A percentile compares a stretch with the other conserved stretches of the same genome.
Evolutionary conservation across 306 rosid species (phyloP).

Genomic region (Begonia masoniana): DNA sequence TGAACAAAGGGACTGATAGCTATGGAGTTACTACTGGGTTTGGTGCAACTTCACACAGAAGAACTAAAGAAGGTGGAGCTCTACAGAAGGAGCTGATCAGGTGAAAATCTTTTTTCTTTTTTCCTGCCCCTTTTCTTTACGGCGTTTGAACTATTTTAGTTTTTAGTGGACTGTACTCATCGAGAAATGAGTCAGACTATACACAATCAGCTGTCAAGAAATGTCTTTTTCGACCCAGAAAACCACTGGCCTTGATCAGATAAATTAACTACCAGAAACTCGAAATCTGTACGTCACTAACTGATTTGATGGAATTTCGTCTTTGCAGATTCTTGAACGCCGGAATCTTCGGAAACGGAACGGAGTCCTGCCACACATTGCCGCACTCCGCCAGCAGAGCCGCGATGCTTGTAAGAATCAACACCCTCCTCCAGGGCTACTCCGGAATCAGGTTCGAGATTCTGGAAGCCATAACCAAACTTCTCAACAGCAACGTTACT

Average conservation of each 20-base stretch:
- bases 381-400: slow-evolving; percentile 78
- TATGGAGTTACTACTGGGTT: slow-evolving; percentile 94
- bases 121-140: no score
- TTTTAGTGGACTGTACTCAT: no score
- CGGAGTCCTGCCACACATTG: slow-evolving; percentile 49
- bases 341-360: slow-evolving; percentile 73
- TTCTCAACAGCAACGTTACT: slow-evolving; percentile 55
- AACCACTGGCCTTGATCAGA: no score
- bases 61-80: slow-evolving; percentile 86
- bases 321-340: slow-evolving; percentile 67
- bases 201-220: no score
- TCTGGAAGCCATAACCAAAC: slow-evolving; percentile 62
- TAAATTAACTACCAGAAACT: no score
- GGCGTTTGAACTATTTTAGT: no score
- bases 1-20: slow-evolving; percentile 60
- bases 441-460: slow-evolving; percentile 87
- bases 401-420: slow-evolving; percentile 73
- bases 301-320: neutral
- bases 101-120: slow-evolving; percentile 13
- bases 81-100: slow-evolving; percentile 76
- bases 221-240: no score
- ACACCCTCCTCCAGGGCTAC: slow-evolving; percentile 90
- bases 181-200: no score
- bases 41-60: slow-evolving; percentile 79
- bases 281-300: no score